These are phyloP conservation scores for Pyrenochaeta sp. DNA, from an alignment of 2,329 filamentous ascomycete genomes.

Conservation along the genomic window DNA sequence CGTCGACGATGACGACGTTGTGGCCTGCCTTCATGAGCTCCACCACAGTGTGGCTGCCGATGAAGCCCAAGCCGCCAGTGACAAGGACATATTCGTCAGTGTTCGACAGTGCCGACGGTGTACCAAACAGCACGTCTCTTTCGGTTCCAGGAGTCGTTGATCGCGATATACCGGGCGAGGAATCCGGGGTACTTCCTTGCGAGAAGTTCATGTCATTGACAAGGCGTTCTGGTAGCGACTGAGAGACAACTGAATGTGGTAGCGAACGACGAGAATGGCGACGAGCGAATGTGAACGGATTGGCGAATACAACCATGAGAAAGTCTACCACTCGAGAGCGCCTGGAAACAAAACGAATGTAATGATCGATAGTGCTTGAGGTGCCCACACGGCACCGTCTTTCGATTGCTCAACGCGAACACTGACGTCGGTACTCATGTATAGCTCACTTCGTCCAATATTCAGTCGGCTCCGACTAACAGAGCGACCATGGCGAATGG, in stretches of 20 bases:
- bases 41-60: constrained; percentile 61
- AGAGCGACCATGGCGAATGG: neutral
- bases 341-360: neutral
- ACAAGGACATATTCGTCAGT: constrained; percentile 16
- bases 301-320: constrained; percentile 1
- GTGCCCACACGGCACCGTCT: neutral
- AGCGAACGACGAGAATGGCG: constrained; percentile 2
- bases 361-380: neutral
- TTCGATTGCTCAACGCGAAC: neutral
- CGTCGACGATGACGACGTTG: constrained; percentile 56
- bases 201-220: constrained; percentile 1
- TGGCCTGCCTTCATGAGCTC: constrained; percentile 60
- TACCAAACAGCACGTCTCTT: neutral
- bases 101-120: neutral
- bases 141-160: constrained; percentile 5
- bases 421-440: neutral
- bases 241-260: constrained; percentile 2
- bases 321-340: neutral
- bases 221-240: neutral
- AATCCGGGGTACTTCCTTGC: neutral
- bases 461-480: neutral
- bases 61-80: constrained; percentile 59
- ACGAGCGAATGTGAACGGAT: constrained; percentile 3
- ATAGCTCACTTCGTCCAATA: neutral
- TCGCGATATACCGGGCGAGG: constrained; percentile 4